Percentiles rank a stretch among this genome's conserved stretches.
Conservation (phyloP, 1,284 basidiomycete genomes). For the Pseudozyma sp. region DNA sequence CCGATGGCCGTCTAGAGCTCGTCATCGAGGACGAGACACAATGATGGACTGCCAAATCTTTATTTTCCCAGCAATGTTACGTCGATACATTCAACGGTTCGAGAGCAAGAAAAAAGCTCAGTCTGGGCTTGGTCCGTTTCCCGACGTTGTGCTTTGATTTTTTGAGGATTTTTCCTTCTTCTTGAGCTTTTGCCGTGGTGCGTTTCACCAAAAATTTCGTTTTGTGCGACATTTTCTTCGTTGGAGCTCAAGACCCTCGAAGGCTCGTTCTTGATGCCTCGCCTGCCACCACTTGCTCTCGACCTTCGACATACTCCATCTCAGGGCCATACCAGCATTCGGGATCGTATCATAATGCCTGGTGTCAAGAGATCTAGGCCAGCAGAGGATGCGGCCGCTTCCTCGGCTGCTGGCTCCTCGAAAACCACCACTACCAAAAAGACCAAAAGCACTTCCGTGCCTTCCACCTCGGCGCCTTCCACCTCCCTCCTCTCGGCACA, state of each 20-base stretch:
- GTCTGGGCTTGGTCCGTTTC: too few species aligned
- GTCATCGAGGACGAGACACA: too few species aligned
- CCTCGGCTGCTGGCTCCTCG: conserved; percentile 38
- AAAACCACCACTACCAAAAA: conserved; percentile 25
- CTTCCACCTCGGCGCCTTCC: conserved; percentile 19
- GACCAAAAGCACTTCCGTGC: conserved; percentile 21
- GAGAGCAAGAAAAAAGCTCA: too few species aligned
- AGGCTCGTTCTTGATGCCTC: neutral
- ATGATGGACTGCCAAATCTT: too few species aligned
- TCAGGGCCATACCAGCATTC: conserved; percentile 8
- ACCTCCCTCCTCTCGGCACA: conserved; percentile 50
- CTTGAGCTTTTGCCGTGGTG: neutral
- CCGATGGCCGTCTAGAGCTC: too few species aligned
- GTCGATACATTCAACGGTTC: too few species aligned
- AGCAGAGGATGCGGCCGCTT: conserved; percentile 30
- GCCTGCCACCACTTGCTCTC: conserved; percentile 17
- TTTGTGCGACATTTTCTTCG: conserved; percentile 4
- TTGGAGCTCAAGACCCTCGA: neutral
- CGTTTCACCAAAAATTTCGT: neutral
- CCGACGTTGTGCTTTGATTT: neutral
- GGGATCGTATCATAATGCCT: conserved; percentile 33
- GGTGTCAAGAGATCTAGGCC: conserved; percentile 52
- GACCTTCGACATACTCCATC: neutral
- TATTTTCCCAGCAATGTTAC: too few species aligned
- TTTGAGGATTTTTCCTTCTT: conserved; percentile 1